phyloP scores from a whole-genome alignment of 805 yeast genomes.

The Saccharomycopsis javanensis region DNA sequence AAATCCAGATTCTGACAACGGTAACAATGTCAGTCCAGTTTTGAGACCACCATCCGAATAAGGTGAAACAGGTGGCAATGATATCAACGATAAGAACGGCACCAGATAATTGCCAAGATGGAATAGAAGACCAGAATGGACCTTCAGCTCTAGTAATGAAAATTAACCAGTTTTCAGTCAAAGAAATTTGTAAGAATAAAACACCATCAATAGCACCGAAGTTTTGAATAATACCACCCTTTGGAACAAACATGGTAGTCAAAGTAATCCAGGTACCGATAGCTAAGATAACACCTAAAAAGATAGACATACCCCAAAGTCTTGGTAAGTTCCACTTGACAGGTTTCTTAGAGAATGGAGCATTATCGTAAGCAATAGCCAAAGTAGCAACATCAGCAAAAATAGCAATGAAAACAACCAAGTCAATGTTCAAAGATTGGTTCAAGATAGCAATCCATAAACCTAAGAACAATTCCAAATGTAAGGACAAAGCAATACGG shows the following conservation, averaged over 20 bases:
- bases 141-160: constrained; percentile 95
- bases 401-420: constrained; percentile 92
- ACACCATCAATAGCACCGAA: constrained; percentile 92
- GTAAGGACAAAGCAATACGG: constrained; percentile 94
- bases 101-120: constrained; percentile 95
- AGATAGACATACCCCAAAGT: constrained; percentile 92
- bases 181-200: constrained; percentile 84
- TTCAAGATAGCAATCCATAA: constrained; percentile 93
- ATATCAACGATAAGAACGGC: constrained; percentile 86
- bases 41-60: constrained; percentile 97
- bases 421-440: constrained; percentile 76
- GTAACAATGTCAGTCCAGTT: constrained; percentile 96
- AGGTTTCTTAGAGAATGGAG: constrained; percentile 88
- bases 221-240: constrained; percentile 93
- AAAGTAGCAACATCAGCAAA: constrained; percentile 96
- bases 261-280: constrained; percentile 90
- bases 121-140: constrained; percentile 95
- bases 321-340: constrained; percentile 96
- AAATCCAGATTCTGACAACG: constrained; percentile 88
- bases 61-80: constrained; percentile 83
- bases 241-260: constrained; percentile 84
- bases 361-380: constrained; percentile 95
- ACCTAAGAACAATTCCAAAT: constrained; percentile 90
- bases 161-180: constrained; percentile 96
- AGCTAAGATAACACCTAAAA: constrained; percentile 80